phyloP scores from a whole-genome alignment of 139 green algal species.

The Chlamydomonas eustigma region DNA sequence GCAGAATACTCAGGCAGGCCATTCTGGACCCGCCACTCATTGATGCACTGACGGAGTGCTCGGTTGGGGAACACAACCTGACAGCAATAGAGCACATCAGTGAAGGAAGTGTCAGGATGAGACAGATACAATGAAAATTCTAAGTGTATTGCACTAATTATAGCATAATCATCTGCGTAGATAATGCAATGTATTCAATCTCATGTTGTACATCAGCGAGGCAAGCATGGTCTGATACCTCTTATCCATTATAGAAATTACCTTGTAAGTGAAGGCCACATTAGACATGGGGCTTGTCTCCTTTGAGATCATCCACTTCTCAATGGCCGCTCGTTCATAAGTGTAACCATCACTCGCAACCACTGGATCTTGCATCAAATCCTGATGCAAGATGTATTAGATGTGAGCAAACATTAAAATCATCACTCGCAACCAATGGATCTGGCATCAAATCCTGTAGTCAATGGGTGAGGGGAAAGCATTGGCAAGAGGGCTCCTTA shows the following conservation, averaged over 20 bases:
- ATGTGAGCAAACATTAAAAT: not conserved
- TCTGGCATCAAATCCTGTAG: slow-evolving; percentile 55
- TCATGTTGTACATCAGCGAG: too few species aligned
- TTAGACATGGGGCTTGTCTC: slow-evolving; percentile 60
- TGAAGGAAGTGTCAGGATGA: too few species aligned
- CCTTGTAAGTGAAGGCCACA: slow-evolving; percentile 35
- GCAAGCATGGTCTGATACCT: too few species aligned
- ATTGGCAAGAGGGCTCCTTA: too few species aligned
- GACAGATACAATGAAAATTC: too few species aligned
- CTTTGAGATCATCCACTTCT: slow-evolving; percentile 41
- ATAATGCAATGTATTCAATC: too few species aligned
- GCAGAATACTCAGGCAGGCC: not conserved
- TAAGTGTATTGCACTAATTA: too few species aligned
- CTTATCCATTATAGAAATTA: too few species aligned
- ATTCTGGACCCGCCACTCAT: slow-evolving; percentile 6
- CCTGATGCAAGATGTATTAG: slow-evolving; percentile 11
- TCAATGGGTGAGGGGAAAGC: too few species aligned
- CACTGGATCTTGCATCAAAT: slow-evolving; percentile 69
- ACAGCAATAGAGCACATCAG: too few species aligned
- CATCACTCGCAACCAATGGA: not conserved
- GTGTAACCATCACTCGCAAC: slow-evolving; percentile 47
- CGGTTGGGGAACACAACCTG: slow-evolving; percentile 8
- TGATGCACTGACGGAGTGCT: not conserved
- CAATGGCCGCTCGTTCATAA: slow-evolving; percentile 62
- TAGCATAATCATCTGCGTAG: too few species aligned